Base-by-base conservation (phyloP, 495 filamentous ascomycete species). In the Choiromyces venosus region DNA sequence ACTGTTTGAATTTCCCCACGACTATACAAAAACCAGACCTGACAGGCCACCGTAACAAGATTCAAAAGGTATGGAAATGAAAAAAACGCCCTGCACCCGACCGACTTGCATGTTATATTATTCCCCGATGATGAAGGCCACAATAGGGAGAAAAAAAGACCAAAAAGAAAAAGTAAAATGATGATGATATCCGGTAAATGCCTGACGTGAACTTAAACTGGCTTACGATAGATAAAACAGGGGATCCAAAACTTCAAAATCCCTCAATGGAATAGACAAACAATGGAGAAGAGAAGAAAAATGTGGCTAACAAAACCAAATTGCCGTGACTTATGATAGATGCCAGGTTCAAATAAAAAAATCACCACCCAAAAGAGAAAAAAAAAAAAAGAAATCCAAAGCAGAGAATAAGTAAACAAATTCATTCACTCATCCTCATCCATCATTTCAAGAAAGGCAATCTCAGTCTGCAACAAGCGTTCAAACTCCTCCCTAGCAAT, bases 401-500 rank as follows among this genome's bases (percentile, higher is more conserved):
- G 19, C 21, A 9, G 16, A 2, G 44, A 35, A 56, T 56, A 2
- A 9, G 46, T 56, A 61, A 61, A 29, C n/a, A 12, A 14, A 4
- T 61, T 6, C 14, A 25, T 61, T 78, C 77, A 78, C 69, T 84
- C 84, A 77, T 89, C 89, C 66, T 90, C 87, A 82, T 95, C 93
- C 77, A 96, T 85, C 81, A 97, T 82, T 40, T 87, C 85, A 80
- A 97, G 81, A 71, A 90, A 86, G 70, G 94, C 91, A 76, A 97
- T 80, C 83, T 99, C 95, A 4, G 86, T 92, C 83, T 87, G 86
- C 3, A 99, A 87, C 73, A 97, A 82, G 69, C 87, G 84, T 82
- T 93, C 91, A 83, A 99, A 97, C 75, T 97, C 94, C 37, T 87
- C 86, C 67, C 92, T 85, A 66, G 92, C 89, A 74, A 99, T 93